These are phyloP conservation scores for Medicago arabica DNA, from an alignment of 306 rosid species.

Conservation along the genomic window DNA sequence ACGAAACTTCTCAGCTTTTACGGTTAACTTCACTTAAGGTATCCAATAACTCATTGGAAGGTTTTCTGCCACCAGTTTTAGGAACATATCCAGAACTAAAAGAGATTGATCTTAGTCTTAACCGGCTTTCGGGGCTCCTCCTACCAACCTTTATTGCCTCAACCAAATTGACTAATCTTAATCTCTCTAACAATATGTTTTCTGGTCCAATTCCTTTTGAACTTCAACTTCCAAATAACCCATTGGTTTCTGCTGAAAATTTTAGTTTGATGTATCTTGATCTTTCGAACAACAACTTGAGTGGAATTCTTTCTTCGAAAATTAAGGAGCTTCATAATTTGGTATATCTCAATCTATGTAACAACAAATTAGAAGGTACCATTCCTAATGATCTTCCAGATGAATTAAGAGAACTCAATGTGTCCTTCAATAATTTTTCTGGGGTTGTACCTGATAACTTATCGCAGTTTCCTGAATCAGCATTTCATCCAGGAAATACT, in stretches of 20 bases:
- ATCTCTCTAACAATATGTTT: conserved; percentile 68
- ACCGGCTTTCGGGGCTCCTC: conserved; percentile 67
- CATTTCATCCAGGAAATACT: conserved; percentile 81
- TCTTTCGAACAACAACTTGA: conserved; percentile 75
- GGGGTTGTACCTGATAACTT: conserved; percentile 66
- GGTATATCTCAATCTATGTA: conserved; percentile 62
- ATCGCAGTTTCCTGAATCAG: conserved; percentile 68
- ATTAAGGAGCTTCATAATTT: conserved; percentile 58
- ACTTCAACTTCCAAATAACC: conserved; percentile 23
- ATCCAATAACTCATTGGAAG: conserved; percentile 73
- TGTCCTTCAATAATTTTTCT: conserved; percentile 75
- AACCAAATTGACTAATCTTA: conserved; percentile 62
- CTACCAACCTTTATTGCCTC: conserved; percentile 63
- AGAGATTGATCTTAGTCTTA: conserved; percentile 73
- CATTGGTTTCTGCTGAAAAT: conserved; percentile 47
- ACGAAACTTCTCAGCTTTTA: conserved; percentile 62
- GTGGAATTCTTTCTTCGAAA: conserved; percentile 61
- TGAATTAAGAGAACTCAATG: conserved; percentile 60
- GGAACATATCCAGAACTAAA: conserved; percentile 70
- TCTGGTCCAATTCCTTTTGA: conserved; percentile 63
- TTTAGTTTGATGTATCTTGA: conserved; percentile 62
- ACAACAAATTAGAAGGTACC: conserved; percentile 64
- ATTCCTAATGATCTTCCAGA: conserved; percentile 70
- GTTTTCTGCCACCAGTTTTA: conserved; percentile 64
- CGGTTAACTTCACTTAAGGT: conserved; percentile 63